Evolutionary conservation across 2,329 filamentous ascomycete genomes (phyloP).

Genomic region (Cercospora sp.): DNA sequence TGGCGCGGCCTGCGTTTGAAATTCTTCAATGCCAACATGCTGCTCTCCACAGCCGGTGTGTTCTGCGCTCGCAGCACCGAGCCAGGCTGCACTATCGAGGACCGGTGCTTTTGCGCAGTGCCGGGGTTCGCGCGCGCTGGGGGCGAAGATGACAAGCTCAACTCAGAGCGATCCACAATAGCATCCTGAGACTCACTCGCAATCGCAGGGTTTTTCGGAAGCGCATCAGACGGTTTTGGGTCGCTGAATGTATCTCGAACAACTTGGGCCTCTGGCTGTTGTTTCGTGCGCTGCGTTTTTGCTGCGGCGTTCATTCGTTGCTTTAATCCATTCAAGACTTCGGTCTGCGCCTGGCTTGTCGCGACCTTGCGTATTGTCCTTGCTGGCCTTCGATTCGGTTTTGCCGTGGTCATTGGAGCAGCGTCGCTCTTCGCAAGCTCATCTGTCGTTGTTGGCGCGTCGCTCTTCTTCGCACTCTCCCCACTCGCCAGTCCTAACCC

Average conservation of each 20-base stretch:
- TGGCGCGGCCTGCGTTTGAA: conserved; percentile 53
- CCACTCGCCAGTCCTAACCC: conserved; percentile 28
- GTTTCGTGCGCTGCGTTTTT: conserved; percentile 24
- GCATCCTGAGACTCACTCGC: conserved; percentile 18
- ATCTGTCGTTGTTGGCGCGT: conserved; percentile 26
- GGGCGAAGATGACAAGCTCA: conserved; percentile 34
- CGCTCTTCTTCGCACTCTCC: conserved; percentile 17
- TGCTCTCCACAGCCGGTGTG: conserved; percentile 48
- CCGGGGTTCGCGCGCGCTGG: conserved; percentile 37
- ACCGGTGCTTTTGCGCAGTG: conserved; percentile 31
- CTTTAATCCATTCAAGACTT: conserved; percentile 38
- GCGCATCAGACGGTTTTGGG: background rate
- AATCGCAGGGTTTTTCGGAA: conserved; percentile 11
- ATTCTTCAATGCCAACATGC: conserved; percentile 52
- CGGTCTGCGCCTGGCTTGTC: conserved; percentile 32
- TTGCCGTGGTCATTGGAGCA: conserved; percentile 18
- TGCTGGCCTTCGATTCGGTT: conserved; percentile 26
- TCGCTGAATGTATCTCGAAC: background rate
- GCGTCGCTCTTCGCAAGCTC: conserved; percentile 33
- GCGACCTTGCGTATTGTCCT: conserved; percentile 32
- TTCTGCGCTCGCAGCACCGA: conserved; percentile 47
- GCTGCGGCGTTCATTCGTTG: conserved; percentile 37
- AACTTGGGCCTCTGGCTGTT: conserved; percentile 6
- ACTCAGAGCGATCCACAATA: conserved; percentile 23
- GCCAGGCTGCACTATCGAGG: conserved; percentile 38